phyloP scores from a whole-genome alignment of 129 eudicot species.

The Calendula officinalis region DNA sequence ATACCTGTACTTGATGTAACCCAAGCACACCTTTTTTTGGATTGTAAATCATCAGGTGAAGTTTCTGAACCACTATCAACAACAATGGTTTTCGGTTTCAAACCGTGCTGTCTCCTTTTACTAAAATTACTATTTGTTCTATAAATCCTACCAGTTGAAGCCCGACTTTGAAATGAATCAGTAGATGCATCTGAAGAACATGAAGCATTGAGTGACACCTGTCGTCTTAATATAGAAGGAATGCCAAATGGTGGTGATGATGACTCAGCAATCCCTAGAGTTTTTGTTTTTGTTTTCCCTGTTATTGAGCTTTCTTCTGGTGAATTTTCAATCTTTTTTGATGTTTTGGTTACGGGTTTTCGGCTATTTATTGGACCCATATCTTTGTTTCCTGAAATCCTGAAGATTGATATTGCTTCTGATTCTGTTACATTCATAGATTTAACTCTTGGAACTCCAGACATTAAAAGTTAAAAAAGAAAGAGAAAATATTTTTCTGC shows the following conservation, averaged over 20 bases:
- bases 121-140: background rate
- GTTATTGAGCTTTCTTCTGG: constrained; percentile 14
- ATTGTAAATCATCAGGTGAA: background rate
- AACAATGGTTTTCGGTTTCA: background rate
- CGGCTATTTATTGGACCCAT: background rate
- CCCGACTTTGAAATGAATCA: background rate
- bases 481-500: background rate
- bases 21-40: background rate
- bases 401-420: background rate
- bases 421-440: background rate
- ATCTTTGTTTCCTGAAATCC: background rate
- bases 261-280: constrained; percentile 21
- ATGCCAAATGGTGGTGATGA: background rate
- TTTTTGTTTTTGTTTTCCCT: constrained; percentile 16
- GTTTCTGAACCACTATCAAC: background rate
- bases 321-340: background rate
- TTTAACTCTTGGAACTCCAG: constrained; percentile 5
- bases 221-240: background rate
- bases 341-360: background rate
- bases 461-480: constrained; percentile 7
- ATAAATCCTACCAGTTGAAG: background rate
- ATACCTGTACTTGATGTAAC: background rate
- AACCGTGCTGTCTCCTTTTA: background rate
- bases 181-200: background rate
- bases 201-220: background rate